Evolutionary conservation across 164 flowering plant genomes (phyloP), one percentile per base, ranked within the genome.

Genomic region (Tetracentron sinense): DNA sequence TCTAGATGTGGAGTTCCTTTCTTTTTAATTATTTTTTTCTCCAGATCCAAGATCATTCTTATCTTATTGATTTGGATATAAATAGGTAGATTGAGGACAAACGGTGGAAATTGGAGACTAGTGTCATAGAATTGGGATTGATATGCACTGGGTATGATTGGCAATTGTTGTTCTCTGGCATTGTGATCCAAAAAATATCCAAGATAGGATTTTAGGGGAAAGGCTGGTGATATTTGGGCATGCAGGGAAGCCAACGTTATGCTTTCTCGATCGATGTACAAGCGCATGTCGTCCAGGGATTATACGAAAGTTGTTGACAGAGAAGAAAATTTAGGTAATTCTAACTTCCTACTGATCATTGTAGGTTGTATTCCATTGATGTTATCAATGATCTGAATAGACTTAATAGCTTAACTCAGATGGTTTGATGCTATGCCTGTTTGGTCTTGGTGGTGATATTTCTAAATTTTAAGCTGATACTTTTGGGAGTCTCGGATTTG

Each of bases 301-400:
- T 26, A 60, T 70, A 3, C 67, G 28, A 21, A 51, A 42, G 19
- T 50, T 12, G 51, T 58, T 30, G 82, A 74, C 27, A 53, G 51
- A 57, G 85, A 78, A 52, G 92, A 75, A 14, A 61, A 67, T 69
- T 64, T 80, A 72, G 89, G 88, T 83, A 72, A n/a, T 33, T 66
- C 49, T 67, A 35, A 25, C 16, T 58, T n/a, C 42, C 21, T 61
- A 28, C 12, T 10, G 42, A 47, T 30, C 7, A 14, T 38, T 53
- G 19, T 8, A 54, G 14, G 22, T 33, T 35, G 8, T 23, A 8
- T 38, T 1, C 44, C 44, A 38, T 38, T 38, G 14, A 17, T 63
- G 12, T 17, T 26, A 53, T 38, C 10, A 35, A 29, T 20, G 38
- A 22, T 58, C 61, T 48, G 25, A n/a, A 23, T 31, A 25, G 49